Evolutionary conservation across 441 rosid genomes (phyloP).

Genomic region (Omphalea diandra): DNA sequence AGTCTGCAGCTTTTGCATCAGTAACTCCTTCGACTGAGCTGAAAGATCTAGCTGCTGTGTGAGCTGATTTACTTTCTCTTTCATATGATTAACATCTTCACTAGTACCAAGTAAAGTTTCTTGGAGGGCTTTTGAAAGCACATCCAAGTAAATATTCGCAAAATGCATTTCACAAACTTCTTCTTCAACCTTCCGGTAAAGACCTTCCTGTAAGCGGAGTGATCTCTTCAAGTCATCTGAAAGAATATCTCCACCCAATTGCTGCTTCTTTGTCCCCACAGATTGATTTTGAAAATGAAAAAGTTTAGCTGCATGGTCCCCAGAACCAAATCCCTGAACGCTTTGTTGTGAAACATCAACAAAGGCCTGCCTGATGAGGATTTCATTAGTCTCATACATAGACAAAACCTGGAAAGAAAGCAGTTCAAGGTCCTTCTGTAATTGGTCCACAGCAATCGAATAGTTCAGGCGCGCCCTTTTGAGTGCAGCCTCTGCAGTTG

Average conservation of each 20-base stretch:
- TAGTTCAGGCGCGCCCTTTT: constrained; percentile 96
- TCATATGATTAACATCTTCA: constrained; percentile 45
- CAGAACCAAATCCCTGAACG: constrained; percentile 39
- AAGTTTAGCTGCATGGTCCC: constrained; percentile 38
- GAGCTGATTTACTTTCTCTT: constrained; percentile 52
- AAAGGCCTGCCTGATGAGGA: constrained; percentile 82
- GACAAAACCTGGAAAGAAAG: constrained; percentile 94
- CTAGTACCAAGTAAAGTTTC: constrained; percentile 67
- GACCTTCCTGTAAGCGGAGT: constrained; percentile 78
- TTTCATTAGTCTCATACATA: constrained; percentile 90
- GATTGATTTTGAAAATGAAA: constrained; percentile 44
- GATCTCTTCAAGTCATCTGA: constrained; percentile 75
- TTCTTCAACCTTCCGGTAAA: constrained; percentile 78
- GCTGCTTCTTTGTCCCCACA: constrained; percentile 50
- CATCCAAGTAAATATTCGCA: constrained; percentile 69
- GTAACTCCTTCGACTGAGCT: constrained; percentile 54
- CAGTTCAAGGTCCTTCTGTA: constrained; percentile 96
- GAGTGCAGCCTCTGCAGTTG: constrained; percentile 81
- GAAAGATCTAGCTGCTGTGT: constrained; percentile 68
- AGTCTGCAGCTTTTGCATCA: constrained; percentile 63
- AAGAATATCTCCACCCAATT: constrained; percentile 68
- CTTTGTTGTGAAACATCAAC: constrained; percentile 55
- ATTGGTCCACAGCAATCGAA: constrained; percentile 90
- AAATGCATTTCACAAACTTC: constrained; percentile 80
- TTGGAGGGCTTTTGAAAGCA: constrained; percentile 69